Percentiles rank a stretch among this genome's conserved stretches.
These are phyloP conservation scores for Prunus fruticosa DNA, from an alignment of 306 rosid species.

Conservation along the genomic window DNA sequence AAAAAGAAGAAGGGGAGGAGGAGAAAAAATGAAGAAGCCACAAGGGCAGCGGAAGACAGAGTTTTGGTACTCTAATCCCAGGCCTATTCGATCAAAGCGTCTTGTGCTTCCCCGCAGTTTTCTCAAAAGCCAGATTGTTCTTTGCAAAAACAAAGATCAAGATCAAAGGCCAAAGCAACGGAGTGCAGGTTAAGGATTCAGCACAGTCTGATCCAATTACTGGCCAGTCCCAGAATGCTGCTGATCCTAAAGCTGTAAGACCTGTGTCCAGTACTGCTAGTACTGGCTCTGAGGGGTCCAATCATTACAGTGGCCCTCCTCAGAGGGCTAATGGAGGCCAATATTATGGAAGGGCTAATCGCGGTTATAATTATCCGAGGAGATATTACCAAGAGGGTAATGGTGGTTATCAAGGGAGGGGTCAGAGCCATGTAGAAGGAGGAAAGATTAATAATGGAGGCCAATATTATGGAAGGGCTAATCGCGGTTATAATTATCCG, in stretches of 20 bases:
- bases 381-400: background rate
- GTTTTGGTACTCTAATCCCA: no score
- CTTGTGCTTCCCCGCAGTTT: no score
- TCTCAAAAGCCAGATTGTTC: no score
- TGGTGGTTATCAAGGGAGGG: background rate
- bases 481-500: background rate
- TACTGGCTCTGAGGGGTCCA: background rate
- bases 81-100: no score
- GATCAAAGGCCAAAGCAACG: no score
- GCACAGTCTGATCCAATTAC: no score
- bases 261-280: background rate
- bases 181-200: no score
- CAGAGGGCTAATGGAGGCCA: background rate
- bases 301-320: background rate
- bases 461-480: background rate
- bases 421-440: background rate
- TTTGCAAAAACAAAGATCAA: no score
- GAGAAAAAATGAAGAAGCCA: background rate
- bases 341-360: background rate
- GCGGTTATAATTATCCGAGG: background rate
- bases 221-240: no score
- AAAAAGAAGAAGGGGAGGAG: background rate
- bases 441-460: background rate
- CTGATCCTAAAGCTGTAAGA: no score
- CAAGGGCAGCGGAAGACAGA: background rate